Conservation (phyloP, 192 early-diverging fungal genomes). For the Backusella psychrophila region DNA sequence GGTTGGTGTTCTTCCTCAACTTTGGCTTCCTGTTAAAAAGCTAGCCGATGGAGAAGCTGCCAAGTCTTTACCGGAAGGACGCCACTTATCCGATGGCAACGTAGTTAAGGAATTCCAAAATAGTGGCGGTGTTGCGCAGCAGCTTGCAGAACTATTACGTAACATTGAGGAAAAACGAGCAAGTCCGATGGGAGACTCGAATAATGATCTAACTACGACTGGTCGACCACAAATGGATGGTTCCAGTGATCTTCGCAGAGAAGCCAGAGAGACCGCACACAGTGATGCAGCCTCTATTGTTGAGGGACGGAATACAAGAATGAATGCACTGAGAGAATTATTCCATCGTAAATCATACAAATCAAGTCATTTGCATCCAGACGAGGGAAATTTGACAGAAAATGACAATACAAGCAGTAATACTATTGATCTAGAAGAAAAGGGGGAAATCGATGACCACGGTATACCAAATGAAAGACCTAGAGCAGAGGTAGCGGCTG, state of each 20-base stretch:
- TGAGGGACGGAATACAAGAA: neutral
- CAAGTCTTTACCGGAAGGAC: neutral
- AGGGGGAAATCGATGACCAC: neutral
- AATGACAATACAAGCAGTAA: neutral
- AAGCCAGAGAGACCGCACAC: neutral
- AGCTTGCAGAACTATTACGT: slow-evolving; percentile 11
- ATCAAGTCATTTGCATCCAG: neutral
- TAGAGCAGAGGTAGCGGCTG: neutral
- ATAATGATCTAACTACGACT: neutral
- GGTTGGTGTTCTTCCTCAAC: slow-evolving; percentile 58
- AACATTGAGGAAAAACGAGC: slow-evolving; percentile 13
- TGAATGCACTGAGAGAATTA: neutral
- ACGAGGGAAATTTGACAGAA: neutral
- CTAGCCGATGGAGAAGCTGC: neutral
- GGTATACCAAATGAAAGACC: neutral
- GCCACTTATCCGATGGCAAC: neutral
- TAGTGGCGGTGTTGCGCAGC: slow-evolving; percentile 3
- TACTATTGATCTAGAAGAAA: neutral
- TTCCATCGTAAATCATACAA: neutral
- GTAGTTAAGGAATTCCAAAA: neutral
- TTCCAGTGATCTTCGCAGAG: neutral
- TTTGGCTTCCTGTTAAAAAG: slow-evolving; percentile 67
- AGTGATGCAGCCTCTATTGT: neutral
- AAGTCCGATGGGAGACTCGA: neutral
- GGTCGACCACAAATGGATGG: neutral